A percentile compares a stretch with the other conserved stretches of the same genome.
These are phyloP conservation scores for Candida sakaeoensis DNA, from an alignment of 805 yeast genomes.

Conservation along the genomic window DNA sequence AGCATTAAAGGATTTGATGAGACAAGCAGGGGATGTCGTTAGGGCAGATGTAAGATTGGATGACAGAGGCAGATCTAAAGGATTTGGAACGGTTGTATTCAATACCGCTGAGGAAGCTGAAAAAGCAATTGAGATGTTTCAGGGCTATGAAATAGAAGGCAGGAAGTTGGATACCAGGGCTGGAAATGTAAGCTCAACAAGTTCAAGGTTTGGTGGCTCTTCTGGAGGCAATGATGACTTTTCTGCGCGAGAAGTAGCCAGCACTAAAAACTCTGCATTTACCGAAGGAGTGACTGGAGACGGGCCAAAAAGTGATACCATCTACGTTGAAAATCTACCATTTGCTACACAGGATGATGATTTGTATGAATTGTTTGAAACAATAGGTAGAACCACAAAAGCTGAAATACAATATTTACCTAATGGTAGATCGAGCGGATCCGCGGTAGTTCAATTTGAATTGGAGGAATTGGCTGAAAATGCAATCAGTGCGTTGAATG, in stretches of 20 bases:
- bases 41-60: conserved; percentile 77
- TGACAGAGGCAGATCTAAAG: conserved; percentile 72
- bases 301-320: conserved; percentile 44
- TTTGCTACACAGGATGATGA: conserved; percentile 86
- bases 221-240: conserved; percentile 9
- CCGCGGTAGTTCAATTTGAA: conserved; percentile 80
- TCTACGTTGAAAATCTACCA: conserved; percentile 79
- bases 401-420: conserved; percentile 72
- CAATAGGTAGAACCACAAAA: conserved; percentile 67
- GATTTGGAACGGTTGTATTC: conserved; percentile 80
- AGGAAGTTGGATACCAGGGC: conserved; percentile 76
- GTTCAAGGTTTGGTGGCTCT: conserved; percentile 8
- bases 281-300: conserved; percentile 64
- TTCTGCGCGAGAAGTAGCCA: conserved; percentile 3
- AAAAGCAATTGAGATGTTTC: conserved; percentile 64
- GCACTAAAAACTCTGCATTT: conserved; percentile 48
- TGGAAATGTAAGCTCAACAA: conserved; percentile 34
- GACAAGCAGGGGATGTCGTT: conserved; percentile 69
- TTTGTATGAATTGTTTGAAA: conserved; percentile 78
- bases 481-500: conserved; percentile 72
- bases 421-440: conserved; percentile 70
- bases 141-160: conserved; percentile 72
- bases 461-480: conserved; percentile 62
- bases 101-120: conserved; percentile 63
- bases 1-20: conserved; percentile 79